phyloP scores from a whole-genome alignment of 148 eudicot genomes.

The Rhododendron griersonianum region DNA sequence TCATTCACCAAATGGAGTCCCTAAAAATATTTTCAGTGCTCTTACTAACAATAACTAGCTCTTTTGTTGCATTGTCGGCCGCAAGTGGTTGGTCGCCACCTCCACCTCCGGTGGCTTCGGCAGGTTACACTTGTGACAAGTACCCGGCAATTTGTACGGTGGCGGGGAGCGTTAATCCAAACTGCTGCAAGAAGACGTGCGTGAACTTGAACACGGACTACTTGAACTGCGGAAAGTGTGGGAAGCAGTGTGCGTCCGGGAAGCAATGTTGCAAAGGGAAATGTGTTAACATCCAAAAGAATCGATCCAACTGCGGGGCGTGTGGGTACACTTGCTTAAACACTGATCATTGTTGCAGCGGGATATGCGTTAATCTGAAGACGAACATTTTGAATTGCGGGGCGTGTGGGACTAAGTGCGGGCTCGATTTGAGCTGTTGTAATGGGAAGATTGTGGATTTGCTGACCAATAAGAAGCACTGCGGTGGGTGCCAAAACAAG shows the following conservation, averaged over 20 bases:
- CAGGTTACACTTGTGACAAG: neutral
- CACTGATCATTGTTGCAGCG: neutral
- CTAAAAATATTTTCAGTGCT: too few species aligned
- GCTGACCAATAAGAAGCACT: neutral
- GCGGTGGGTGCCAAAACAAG: conserved; percentile 1
- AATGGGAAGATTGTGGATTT: neutral
- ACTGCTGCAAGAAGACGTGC: conserved; percentile 9
- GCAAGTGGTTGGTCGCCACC: too few species aligned
- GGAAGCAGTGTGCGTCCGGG: neutral
- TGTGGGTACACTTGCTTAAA: neutral
- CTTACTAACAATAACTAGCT: neutral
- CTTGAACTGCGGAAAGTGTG: neutral
- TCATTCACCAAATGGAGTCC: too few species aligned
- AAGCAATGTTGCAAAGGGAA: neutral
- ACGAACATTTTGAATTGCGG: conserved; percentile 3
- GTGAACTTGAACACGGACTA: neutral
- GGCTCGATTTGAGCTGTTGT: neutral
- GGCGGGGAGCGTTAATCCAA: neutral
- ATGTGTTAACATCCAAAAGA: neutral
- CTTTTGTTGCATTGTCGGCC: too few species aligned
- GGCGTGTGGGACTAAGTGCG: conserved; percentile 1
- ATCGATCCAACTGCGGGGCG: neutral
- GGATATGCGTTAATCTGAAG: conserved; percentile 1
- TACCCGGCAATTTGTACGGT: neutral
- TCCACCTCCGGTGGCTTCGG: neutral